Conservation (phyloP, 129 eudicot species). For the Chrysanthemum seticuspe region DNA sequence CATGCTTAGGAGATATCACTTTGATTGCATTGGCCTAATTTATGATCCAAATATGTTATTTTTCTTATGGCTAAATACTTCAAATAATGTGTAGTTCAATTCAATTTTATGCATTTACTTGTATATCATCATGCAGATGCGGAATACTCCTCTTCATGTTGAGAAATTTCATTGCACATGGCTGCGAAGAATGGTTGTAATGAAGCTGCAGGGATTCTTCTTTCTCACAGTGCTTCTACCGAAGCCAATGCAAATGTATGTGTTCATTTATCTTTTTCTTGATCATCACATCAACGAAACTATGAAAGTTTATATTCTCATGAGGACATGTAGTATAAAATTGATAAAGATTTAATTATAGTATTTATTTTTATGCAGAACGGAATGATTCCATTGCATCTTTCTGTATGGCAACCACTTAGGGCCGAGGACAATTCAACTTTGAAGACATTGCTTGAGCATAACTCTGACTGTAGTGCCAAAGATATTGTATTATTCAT, state of each 20-base stretch:
- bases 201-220: conserved; percentile 76
- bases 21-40: too few species aligned
- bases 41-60: neutral
- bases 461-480: conserved; percentile 80
- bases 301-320: too few species aligned
- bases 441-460: conserved; percentile 75
- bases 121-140: conserved; percentile 63
- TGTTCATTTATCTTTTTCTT: neutral
- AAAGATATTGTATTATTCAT: conserved; percentile 63
- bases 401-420: conserved; percentile 87
- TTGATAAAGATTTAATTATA: too few species aligned
- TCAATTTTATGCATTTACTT: neutral
- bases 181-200: conserved; percentile 77
- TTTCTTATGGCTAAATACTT: neutral
- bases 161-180: conserved; percentile 75
- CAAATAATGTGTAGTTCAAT: neutral
- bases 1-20: too few species aligned
- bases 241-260: conserved; percentile 95
- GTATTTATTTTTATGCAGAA: too few species aligned
- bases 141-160: conserved; percentile 93
- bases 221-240: conserved; percentile 73
- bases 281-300: too few species aligned
- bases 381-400: conserved; percentile 94
- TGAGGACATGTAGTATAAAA: too few species aligned
- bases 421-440: conserved; percentile 75